Base-by-base conservation (phyloP, 176 grass and related monocot species). In the Oryza australiensis region DNA sequence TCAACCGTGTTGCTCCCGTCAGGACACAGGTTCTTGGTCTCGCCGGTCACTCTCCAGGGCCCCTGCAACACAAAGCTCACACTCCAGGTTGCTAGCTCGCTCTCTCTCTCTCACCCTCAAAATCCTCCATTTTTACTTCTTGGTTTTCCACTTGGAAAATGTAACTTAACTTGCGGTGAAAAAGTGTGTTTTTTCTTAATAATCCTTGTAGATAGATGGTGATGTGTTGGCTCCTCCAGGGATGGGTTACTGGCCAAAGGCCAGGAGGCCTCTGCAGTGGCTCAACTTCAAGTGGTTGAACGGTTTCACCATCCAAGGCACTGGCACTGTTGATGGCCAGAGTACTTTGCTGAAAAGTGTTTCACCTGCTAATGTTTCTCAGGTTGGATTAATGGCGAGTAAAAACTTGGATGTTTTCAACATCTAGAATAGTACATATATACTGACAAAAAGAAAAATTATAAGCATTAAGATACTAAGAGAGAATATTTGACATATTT, bases 261-360 rank as follows among this genome's bases (percentile, higher is more conserved):
- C 70, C 41, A 77, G 85, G 70, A 63, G 75, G 37, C 79, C 84
- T 32, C 80, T 88, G 14, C 93, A 92, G 76, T 95, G 93, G 93
- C n/a, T 95, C 77, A 95, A 95, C 77, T 83, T 95, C 33, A 92
- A 92, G 77, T 92, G 93, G 93, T 74, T 95, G 70, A 41, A 77
- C 16, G 83, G 37, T 28, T 95, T 95, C 84, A 88, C 65, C 51
- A 75, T 92, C 26, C 87, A 75, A 83, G 93, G 93, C 77, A 68
- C 65, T 74, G 93, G 93, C 51, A 78, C 78, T 15, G 40, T 92
- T 26, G 79, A 90, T 68, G 93, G 93, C 16, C 93, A 86, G 53
- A 86, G 87, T 48, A 35, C 27, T 24, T 64, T 65, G 7, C 34
- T 80, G 7, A 78, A n/a, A 57, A 88, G 77, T 74, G 15, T 22